phyloP scores from a whole-genome alignment of 2,329 filamentous ascomycete species.

The Mariannaea elegans region DNA sequence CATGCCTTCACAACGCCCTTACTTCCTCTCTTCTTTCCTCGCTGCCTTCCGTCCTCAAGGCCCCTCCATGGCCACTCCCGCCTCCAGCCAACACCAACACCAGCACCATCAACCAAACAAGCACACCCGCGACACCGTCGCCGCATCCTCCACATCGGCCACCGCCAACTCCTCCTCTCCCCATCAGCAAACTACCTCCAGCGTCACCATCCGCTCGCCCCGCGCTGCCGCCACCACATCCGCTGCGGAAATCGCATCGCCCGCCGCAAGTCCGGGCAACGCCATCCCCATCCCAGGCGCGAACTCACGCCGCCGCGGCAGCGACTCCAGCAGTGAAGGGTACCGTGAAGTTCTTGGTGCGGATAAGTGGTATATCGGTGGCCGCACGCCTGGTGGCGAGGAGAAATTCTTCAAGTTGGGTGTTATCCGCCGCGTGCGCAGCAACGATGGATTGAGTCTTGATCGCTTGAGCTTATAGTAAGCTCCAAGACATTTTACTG shows the following conservation, averaged over 20 bases:
- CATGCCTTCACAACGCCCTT: conserved; percentile 64
- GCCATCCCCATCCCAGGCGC: conserved; percentile 52
- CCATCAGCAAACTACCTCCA: conserved; percentile 38
- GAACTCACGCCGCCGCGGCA: conserved; percentile 66
- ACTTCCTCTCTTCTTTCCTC: conserved; percentile 66
- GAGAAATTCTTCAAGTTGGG: conserved; percentile 84
- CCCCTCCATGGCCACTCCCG: conserved; percentile 45
- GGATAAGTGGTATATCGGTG: conserved; percentile 86
- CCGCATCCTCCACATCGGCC: conserved; percentile 31
- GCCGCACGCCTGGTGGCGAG: conserved; percentile 78
- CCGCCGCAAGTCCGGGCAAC: conserved; percentile 27
- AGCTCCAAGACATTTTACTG: not conserved
- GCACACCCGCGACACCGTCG: conserved; percentile 43
- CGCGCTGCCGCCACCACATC: conserved; percentile 30
- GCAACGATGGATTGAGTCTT: conserved; percentile 77
- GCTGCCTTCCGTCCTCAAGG: conserved; percentile 60
- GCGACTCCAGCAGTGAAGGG: conserved; percentile 78
- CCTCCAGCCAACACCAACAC: conserved; percentile 44
- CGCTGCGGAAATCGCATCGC: conserved; percentile 23
- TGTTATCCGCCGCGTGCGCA: conserved; percentile 76
- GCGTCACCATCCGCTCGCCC: conserved; percentile 44
- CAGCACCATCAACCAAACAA: conserved; percentile 47
- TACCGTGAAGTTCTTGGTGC: conserved; percentile 76
- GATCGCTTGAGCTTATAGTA: conserved; percentile 77
- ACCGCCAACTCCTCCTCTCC: conserved; percentile 22